Base-by-base conservation (phyloP, 164 flowering plant species). In the Vitis labrusca region DNA sequence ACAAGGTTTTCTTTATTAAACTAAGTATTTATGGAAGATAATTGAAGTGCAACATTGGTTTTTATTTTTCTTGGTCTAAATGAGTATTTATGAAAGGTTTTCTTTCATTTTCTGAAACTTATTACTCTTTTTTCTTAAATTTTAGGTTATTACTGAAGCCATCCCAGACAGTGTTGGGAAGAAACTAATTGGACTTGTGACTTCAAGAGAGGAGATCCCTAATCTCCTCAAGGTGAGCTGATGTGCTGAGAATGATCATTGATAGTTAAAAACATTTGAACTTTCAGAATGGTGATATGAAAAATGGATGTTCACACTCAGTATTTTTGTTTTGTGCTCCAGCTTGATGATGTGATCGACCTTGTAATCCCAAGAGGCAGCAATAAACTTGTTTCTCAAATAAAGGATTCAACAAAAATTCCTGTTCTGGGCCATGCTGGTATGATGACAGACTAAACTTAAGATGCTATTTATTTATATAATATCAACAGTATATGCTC, bases 371-470 rank as follows among this genome's bases (percentile, higher is more conserved):
- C 99, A 67, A 92, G 99, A 79, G 99, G 99, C 74, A 96, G 98
- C 85, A 96, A 96, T 73, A 91, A 85, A 78, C 97, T 93, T 71
- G 99, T 96, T 76, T 80, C 95, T 75, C 94, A 96, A 77, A 92
- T 96, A 52, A 93, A 92, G 81, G 84, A 78, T 56, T 85, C 92
- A 51, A 96, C 98, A 19, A 96, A 92, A 86, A 96, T 96, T 79
- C 98, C 99, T 65, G 98, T 96, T 78, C 89, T 96, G 52, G 99
- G 99, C 58, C 99, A 96, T 85, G 89, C 99, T 62, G 99, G 99
- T 96, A 82, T 80, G 81, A 61, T 64, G 44, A 37, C 7, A 55
- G 16, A 67, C 17, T 55, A 8, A 48, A 52, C 51, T 13, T 62
- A 9, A 57, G 29, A 37, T 67, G 16, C 50, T 32, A 16, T 59